Evolutionary conservation across 768 basidiomycete species (phyloP).

Genomic region (Suillus occidentalis): DNA sequence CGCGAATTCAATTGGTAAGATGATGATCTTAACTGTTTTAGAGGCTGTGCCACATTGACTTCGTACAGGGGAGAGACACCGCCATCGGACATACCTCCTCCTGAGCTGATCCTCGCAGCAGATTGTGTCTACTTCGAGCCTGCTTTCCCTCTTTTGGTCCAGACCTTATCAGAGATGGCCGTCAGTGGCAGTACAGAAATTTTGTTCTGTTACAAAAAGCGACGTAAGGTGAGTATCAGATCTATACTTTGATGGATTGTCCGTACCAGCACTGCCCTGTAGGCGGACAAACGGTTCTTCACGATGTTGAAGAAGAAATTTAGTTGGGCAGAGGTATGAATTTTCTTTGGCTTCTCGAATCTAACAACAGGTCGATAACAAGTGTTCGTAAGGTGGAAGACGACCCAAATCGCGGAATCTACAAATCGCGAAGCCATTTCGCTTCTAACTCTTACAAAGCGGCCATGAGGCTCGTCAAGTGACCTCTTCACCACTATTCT

Average conservation of each 20-base stretch:
- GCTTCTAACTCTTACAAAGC: slow-evolving; percentile 44
- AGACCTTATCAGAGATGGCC: slow-evolving; percentile 70
- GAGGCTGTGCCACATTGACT: slow-evolving; percentile 9
- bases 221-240: slow-evolving; percentile 66
- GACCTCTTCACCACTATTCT: neutral
- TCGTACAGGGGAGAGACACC: slow-evolving; percentile 61
- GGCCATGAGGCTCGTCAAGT: slow-evolving; percentile 5
- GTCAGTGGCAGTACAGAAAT: slow-evolving; percentile 56
- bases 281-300: slow-evolving; percentile 93
- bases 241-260: slow-evolving; percentile 2
- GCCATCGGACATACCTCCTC: slow-evolving; percentile 45
- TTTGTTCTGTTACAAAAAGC: slow-evolving; percentile 91
- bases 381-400: slow-evolving; percentile 50
- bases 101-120: slow-evolving; percentile 81
- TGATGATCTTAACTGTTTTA: slow-evolving; percentile 10
- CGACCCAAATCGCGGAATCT: slow-evolving; percentile 57
- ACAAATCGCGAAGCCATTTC: slow-evolving; percentile 67
- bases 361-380: slow-evolving; percentile 5
- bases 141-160: slow-evolving; percentile 82
- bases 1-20: slow-evolving; percentile 76
- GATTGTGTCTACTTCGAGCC: slow-evolving; percentile 98
- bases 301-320: slow-evolving; percentile 75
- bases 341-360: neutral
- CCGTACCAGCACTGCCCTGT: slow-evolving; percentile 2
- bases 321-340: slow-evolving; percentile 61